phyloP scores from a whole-genome alignment of 108 stramenopile genomes.

The Nitzschia putrida region DNA sequence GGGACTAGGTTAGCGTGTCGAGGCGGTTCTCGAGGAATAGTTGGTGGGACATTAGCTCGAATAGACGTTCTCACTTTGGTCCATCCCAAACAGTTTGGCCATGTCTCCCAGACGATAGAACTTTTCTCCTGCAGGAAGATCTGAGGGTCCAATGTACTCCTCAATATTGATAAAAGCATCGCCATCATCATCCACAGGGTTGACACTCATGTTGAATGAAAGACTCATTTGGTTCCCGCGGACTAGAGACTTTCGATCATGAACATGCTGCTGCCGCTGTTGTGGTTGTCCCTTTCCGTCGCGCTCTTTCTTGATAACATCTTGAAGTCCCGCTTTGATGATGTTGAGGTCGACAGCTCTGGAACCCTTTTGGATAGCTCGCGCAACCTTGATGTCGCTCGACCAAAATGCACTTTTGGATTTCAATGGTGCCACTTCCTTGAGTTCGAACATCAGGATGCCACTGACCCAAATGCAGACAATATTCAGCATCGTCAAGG shows the following conservation, averaged over 20 bases:
- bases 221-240: background rate
- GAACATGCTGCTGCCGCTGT: background rate
- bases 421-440: slow-evolving; percentile 46
- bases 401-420: slow-evolving; percentile 60
- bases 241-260: background rate
- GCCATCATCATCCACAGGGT: slow-evolving; percentile 12
- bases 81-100: slow-evolving; percentile 23
- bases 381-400: slow-evolving; percentile 47
- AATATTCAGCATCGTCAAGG: slow-evolving; percentile 74
- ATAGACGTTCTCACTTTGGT: slow-evolving; percentile 9
- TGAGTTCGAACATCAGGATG: slow-evolving; percentile 64
- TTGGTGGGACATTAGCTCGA: too few species aligned
- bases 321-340: slow-evolving; percentile 22
- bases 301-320: slow-evolving; percentile 18
- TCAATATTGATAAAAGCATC: slow-evolving; percentile 13
- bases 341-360: slow-evolving; percentile 12
- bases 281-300: background rate
- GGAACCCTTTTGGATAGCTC: slow-evolving; percentile 19
- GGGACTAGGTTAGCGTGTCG: too few species aligned
- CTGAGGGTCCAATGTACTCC: background rate
- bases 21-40: too few species aligned
- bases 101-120: slow-evolving; percentile 27
- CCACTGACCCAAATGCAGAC: slow-evolving; percentile 61
- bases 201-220: background rate
- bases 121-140: background rate